These are phyloP conservation scores for Boletales sp. DNA, from an alignment of 768 basidiomycete genomes.

Conservation along the genomic window DNA sequence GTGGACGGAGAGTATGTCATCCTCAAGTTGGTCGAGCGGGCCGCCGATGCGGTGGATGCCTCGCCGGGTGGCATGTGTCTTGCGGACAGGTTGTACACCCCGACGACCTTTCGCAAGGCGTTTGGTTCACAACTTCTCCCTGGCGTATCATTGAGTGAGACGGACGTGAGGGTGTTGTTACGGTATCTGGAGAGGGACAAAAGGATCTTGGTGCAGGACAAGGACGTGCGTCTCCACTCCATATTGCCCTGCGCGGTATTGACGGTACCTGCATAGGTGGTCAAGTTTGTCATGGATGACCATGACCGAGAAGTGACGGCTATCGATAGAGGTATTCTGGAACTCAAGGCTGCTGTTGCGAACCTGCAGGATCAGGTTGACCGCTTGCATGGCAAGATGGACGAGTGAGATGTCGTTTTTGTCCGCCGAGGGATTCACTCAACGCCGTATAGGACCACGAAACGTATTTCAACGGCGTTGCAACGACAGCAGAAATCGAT, in stretches of 20 bases:
- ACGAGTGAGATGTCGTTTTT: slow-evolving; percentile 48
- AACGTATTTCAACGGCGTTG: slow-evolving; percentile 62
- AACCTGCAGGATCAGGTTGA: slow-evolving; percentile 69
- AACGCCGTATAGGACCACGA: slow-evolving; percentile 50
- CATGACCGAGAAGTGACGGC: slow-evolving; percentile 51
- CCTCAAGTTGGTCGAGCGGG: slow-evolving; percentile 57
- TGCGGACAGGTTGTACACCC: slow-evolving; percentile 59
- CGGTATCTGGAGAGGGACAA: slow-evolving; percentile 80
- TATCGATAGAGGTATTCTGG: slow-evolving; percentile 81
- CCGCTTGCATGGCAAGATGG: slow-evolving; percentile 64
- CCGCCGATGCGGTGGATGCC: slow-evolving; percentile 54
- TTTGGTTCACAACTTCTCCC: slow-evolving; percentile 49
- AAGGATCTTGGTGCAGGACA: slow-evolving; percentile 56
- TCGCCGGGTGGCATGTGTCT: slow-evolving; percentile 41
- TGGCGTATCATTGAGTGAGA: slow-evolving; percentile 47
- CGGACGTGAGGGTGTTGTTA: slow-evolving; percentile 67
- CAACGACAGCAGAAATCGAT: slow-evolving; percentile 65
- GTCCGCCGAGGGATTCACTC: neutral
- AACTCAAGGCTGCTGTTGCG: slow-evolving; percentile 67
- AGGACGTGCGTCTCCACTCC: slow-evolving; percentile 48
- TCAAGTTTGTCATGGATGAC: slow-evolving; percentile 66
- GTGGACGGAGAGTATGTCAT: slow-evolving; percentile 75
- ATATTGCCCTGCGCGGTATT: neutral
- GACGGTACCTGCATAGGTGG: slow-evolving; percentile 45
- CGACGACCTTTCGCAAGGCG: slow-evolving; percentile 54